Conservation (phyloP, 1,139 yeast genomes). For the Saccharomyces hybrid region DNA sequence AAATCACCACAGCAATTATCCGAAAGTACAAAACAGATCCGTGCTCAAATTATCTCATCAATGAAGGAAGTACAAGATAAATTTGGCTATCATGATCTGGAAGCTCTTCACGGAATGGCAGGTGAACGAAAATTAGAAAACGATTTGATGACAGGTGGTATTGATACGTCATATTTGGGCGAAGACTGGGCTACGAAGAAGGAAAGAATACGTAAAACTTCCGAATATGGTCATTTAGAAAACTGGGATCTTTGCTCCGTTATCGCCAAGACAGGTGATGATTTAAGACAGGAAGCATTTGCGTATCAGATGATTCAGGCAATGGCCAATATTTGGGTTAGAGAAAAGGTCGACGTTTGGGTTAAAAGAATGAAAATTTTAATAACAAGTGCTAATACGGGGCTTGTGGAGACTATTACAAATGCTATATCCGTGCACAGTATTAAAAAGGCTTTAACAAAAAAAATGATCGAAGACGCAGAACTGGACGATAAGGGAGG, state of each 20-base stretch:
- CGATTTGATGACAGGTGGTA: slow-evolving; percentile 74
- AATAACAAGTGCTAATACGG: slow-evolving; percentile 84
- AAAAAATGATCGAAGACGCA: slow-evolving; percentile 57
- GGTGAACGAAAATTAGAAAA: slow-evolving; percentile 89
- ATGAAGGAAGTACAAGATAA: slow-evolving; percentile 84
- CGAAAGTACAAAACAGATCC: slow-evolving; percentile 58
- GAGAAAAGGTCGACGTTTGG: slow-evolving; percentile 66
- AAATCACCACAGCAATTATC: slow-evolving; percentile 58
- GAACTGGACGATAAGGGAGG: slow-evolving; percentile 47
- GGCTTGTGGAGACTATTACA: slow-evolving; percentile 90
- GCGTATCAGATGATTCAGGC: slow-evolving; percentile 90
- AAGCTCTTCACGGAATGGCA: slow-evolving; percentile 60
- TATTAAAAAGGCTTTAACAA: slow-evolving; percentile 83
- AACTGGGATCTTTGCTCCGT: slow-evolving; percentile 96
- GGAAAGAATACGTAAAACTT: slow-evolving; percentile 65
- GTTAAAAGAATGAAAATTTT: slow-evolving; percentile 87
- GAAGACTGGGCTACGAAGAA: slow-evolving; percentile 89
- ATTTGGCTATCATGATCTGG: slow-evolving; percentile 44
- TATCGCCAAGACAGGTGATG: slow-evolving; percentile 93
- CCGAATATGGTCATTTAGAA: slow-evolving; percentile 75
- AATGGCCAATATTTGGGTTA: slow-evolving; percentile 77
- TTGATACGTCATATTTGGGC: slow-evolving; percentile 55
- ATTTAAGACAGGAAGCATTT: slow-evolving; percentile 92
- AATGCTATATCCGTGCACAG: slow-evolving; percentile 92
- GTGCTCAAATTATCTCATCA: slow-evolving; percentile 70